These are phyloP conservation scores for Globisporangium cederbergense DNA, from an alignment of 352 stramenopile genomes.

Conservation along the genomic window DNA sequence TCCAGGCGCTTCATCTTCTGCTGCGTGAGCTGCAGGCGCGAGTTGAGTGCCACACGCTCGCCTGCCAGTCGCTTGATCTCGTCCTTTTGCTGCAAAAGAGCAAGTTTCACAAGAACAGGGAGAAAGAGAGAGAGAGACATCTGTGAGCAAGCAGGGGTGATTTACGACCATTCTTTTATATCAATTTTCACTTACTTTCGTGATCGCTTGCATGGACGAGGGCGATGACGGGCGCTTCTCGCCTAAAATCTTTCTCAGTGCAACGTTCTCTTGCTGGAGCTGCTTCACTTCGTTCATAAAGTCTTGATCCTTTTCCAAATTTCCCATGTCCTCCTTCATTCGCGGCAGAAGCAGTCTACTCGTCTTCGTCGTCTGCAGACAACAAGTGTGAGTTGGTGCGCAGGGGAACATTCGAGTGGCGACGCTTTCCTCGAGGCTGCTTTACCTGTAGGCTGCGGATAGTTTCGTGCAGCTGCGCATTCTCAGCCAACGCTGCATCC, in stretches of 20 bases:
- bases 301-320: constrained; percentile 19
- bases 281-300: constrained; percentile 37
- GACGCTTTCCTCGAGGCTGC: constrained; percentile 27
- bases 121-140: constrained; percentile 17
- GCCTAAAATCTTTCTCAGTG: constrained; percentile 17
- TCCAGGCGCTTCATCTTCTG: constrained; percentile 55
- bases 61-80: constrained; percentile 49
- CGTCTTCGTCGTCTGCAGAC: constrained; percentile 18
- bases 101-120: constrained; percentile 16
- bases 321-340: constrained; percentile 19
- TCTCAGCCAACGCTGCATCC: constrained; percentile 48
- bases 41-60: constrained; percentile 42
- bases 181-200: constrained; percentile 20
- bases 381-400: constrained; percentile 23
- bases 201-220: constrained; percentile 16
- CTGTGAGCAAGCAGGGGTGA: constrained; percentile 12
- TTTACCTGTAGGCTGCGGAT: constrained; percentile 68
- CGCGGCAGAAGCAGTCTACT: constrained; percentile 3
- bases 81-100: constrained; percentile 40
- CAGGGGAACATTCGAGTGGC: constrained; percentile 32
- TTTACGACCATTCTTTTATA: constrained; percentile 1
- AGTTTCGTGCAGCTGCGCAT: constrained; percentile 56
- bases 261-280: constrained; percentile 32
- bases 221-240: constrained; percentile 14
- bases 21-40: constrained; percentile 47